Conservation (phyloP, 73 alveolate species). For the Loxodes magnus region DNA sequence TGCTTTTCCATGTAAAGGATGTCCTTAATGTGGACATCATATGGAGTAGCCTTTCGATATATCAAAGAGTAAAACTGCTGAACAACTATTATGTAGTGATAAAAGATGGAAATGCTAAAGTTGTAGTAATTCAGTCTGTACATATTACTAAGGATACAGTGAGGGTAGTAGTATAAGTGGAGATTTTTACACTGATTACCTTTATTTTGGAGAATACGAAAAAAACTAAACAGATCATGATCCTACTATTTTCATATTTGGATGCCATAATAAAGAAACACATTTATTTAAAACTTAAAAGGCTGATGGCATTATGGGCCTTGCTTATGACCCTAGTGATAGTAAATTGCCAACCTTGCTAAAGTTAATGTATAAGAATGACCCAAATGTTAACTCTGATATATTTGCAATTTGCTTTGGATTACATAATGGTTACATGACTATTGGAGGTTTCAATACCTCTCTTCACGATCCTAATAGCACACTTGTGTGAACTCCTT, state of each 20-base stretch:
- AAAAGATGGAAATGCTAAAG: slow-evolving; percentile 19
- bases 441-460: slow-evolving; percentile 51
- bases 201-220: slow-evolving; percentile 34
- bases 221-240: slow-evolving; percentile 1
- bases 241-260: slow-evolving; percentile 52
- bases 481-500: slow-evolving; percentile 2
- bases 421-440: slow-evolving; percentile 30
- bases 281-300: slow-evolving; percentile 61
- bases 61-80: slow-evolving; percentile 12
- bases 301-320: slow-evolving; percentile 90
- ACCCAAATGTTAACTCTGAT: slow-evolving; percentile 19
- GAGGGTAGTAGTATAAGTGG: slow-evolving; percentile 58
- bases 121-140: neutral
- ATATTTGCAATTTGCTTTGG: slow-evolving; percentile 67
- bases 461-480: neutral
- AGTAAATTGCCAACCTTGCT: slow-evolving; percentile 34
- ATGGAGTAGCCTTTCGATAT: slow-evolving; percentile 10
- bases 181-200: slow-evolving; percentile 29
- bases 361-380: slow-evolving; percentile 21
- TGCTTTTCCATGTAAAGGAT: slow-evolving; percentile 73
- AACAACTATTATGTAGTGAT: slow-evolving; percentile 4
- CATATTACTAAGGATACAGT: slow-evolving; percentile 33
- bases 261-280: slow-evolving; percentile 80
- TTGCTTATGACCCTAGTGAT: slow-evolving; percentile 19
- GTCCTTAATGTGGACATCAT: slow-evolving; percentile 68